Base-by-base conservation (phyloP, 2,329 filamentous ascomycete species). In the Diaporthe aspalathi region DNA sequence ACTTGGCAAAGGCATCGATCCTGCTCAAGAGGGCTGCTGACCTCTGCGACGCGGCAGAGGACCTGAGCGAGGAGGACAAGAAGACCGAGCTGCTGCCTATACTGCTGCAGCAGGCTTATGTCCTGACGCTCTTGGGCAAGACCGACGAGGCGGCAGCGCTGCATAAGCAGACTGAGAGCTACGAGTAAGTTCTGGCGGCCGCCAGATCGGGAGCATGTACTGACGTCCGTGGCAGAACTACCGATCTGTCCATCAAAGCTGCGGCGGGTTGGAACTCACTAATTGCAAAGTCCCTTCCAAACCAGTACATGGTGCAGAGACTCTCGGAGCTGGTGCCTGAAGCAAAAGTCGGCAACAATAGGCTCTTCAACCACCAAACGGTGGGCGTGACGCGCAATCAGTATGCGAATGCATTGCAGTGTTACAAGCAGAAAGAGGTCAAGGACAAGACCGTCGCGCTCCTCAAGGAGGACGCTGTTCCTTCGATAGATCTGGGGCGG, bases 1-100 rank as follows among this genome's bases (percentile, higher is more conserved):
- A 93, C 75, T 84, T 93, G 47, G 85, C 82, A 5, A 87, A 90
- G 74, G 93, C 90, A 1, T 86, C 89, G 27, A 83, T 91, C 29
- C 84, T 95, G 70, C 82, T 96, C 72, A 92, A 91, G 81, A 87
- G 91, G 68, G 91, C 94, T 2, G 88, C 87, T 75, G 88, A 91
- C 75, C 83, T 95, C 24, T 96, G 93, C 78, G 90, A 92, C 78
- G 88, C 88, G 5, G 87, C 92, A 16, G 92, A 94, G 65, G 93
- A 95, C 72, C 82, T 95, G 72, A 87, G 84, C 22, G 90, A 93
- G 6, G 91, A 92, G 67, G 93, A 96, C 75, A 94, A 93, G 83
- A 86, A 88, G 78, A 86, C 88, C 0, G 93, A 97, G 81, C 82
- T 94, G 74, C 83, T 93, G 38, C 92, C 93, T 12, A 94, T 97